phyloP scores from a whole-genome alignment of 768 basidiomycete species.

The Rhizopogon salebrosus region DNA sequence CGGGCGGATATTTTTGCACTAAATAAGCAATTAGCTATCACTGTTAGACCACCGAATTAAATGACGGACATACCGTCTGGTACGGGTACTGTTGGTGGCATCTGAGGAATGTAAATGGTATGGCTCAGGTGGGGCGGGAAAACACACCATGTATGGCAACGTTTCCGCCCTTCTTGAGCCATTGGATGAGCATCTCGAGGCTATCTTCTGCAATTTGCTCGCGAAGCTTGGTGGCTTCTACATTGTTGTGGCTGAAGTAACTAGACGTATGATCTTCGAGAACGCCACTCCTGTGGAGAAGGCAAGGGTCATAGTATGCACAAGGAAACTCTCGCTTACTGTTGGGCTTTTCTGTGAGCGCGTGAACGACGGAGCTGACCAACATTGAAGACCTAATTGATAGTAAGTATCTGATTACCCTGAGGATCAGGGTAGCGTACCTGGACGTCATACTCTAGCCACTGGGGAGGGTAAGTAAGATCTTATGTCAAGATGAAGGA shows the following conservation, averaged over 20 bases:
- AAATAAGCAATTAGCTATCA: not conserved
- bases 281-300: constrained; percentile 56
- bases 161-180: constrained; percentile 94
- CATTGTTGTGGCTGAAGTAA: constrained; percentile 87
- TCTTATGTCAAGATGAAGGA: constrained; percentile 4
- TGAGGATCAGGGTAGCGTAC: constrained; percentile 29
- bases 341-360: constrained; percentile 73
- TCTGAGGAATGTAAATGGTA: constrained; percentile 42
- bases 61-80: constrained; percentile 51
- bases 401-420: constrained; percentile 1
- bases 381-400: constrained; percentile 87
- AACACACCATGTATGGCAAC: constrained; percentile 91
- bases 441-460: constrained; percentile 97
- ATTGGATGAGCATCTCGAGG: constrained; percentile 89
- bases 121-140: not conserved
- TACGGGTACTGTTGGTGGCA: constrained; percentile 89
- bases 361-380: constrained; percentile 88
- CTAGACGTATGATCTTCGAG: constrained; percentile 88
- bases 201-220: constrained; percentile 88
- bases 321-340: constrained; percentile 37
- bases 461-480: constrained; percentile 43
- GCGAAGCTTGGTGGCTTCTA: constrained; percentile 66
- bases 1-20: constrained; percentile 84
- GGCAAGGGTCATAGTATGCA: not conserved
- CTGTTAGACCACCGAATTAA: not conserved